Evolutionary conservation across 176 grass and related monocot genomes (phyloP).

Genomic region (Leersia perrieri): DNA sequence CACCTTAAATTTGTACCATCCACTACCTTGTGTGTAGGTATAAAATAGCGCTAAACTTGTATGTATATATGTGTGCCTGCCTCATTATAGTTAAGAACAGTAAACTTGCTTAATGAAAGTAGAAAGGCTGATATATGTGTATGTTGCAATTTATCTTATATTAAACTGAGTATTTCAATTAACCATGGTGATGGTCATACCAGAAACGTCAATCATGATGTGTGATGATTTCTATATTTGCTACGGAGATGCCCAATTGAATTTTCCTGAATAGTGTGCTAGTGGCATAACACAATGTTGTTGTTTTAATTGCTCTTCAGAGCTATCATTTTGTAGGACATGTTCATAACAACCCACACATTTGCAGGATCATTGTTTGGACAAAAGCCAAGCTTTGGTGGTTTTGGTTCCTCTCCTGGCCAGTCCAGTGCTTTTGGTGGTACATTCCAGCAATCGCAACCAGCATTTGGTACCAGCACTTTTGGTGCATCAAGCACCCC

Average conservation of each 20-base stretch:
- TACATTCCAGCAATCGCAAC: conserved; percentile 78
- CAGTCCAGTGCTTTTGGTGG: conserved; percentile 75
- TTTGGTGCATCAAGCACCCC: conserved; percentile 65
- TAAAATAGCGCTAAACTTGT: neutral
- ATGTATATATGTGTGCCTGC: neutral
- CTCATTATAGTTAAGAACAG: neutral
- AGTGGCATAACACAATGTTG: neutral
- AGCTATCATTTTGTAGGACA: neutral
- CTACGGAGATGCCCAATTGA: neutral
- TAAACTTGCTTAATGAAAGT: neutral
- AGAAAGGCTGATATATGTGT: neutral
- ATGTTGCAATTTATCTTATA: neutral
- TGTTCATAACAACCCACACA: conserved; percentile 1
- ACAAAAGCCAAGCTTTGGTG: conserved; percentile 81
- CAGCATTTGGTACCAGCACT: conserved; percentile 63
- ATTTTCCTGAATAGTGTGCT: neutral
- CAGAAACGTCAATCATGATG: neutral
- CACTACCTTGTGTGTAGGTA: neutral
- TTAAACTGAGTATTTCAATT: neutral
- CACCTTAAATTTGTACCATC: neutral
- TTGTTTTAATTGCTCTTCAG: conserved; percentile 13
- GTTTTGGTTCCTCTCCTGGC: conserved; percentile 74
- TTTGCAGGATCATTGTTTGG: conserved; percentile 82
- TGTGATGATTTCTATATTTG: neutral
- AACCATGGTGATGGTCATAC: conserved; percentile 2